These are phyloP conservation scores for Microbotryum violaceum DNA, from an alignment of 1,284 basidiomycete species.

Conservation along the genomic window DNA sequence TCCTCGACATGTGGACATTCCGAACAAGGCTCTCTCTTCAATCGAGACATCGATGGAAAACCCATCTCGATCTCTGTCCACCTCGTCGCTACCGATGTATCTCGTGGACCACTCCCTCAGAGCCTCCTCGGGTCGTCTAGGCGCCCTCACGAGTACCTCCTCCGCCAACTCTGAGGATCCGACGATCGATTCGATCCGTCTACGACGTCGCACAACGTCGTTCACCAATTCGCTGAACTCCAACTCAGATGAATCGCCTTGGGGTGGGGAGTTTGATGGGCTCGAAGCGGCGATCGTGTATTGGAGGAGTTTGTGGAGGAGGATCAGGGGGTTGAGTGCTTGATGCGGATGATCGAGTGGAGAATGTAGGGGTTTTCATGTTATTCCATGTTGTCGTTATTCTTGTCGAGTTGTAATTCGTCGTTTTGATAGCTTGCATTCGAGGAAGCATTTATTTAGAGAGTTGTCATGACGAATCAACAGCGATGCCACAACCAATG, in stretches of 20 bases:
- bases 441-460: no score
- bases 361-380: background rate
- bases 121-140: background rate
- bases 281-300: slow-evolving; percentile 9
- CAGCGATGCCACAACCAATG: no score
- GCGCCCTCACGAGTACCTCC: background rate
- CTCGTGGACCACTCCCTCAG: background rate
- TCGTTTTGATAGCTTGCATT: background rate
- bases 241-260: background rate
- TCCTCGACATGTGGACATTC: background rate
- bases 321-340: slow-evolving; percentile 5
- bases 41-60: background rate
- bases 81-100: slow-evolving; percentile 1
- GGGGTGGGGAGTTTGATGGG: slow-evolving; percentile 15
- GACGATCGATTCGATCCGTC: background rate
- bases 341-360: background rate
- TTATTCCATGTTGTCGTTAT: background rate
- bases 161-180: background rate
- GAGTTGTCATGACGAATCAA: background rate
- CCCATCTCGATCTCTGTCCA: background rate
- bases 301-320: slow-evolving; percentile 9
- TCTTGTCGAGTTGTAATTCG: background rate
- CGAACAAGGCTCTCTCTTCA: no score
- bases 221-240: background rate
- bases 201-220: background rate